phyloP scores from a whole-genome alignment of 352 stramenopile species.

The Phytophthora melonis region DNA sequence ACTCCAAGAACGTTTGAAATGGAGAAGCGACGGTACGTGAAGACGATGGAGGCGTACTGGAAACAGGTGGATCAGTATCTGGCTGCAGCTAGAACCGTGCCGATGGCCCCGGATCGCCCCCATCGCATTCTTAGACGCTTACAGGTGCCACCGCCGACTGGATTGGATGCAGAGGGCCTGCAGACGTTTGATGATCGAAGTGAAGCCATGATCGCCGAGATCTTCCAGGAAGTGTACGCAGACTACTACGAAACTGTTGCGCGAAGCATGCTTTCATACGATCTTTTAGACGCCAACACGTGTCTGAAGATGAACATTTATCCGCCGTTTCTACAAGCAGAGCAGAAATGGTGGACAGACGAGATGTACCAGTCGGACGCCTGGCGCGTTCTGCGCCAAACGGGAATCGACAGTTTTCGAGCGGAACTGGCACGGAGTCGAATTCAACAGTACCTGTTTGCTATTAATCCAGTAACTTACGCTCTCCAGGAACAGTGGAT shows the following conservation, averaged over 20 bases:
- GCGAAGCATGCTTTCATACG: constrained; percentile 89
- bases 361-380: constrained; percentile 70
- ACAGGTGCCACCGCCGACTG: constrained; percentile 70
- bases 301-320: constrained; percentile 88
- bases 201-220: constrained; percentile 72
- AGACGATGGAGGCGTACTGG: constrained; percentile 88
- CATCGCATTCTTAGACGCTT: constrained; percentile 72
- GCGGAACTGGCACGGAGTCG: constrained; percentile 51
- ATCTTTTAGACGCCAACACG: constrained; percentile 78
- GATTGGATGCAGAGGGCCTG: constrained; percentile 53
- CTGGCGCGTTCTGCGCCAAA: constrained; percentile 87
- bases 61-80: constrained; percentile 80
- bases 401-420: constrained; percentile 65
- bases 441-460: constrained; percentile 68
- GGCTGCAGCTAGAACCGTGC: constrained; percentile 51
- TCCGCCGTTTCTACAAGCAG: constrained; percentile 73
- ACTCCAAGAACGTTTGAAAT: constrained; percentile 79
- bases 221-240: constrained; percentile 80
- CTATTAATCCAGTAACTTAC: constrained; percentile 84
- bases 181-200: constrained; percentile 69
- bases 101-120: constrained; percentile 70
- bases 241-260: constrained; percentile 85
- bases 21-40: constrained; percentile 80
- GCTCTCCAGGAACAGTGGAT: constrained; percentile 92
- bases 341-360: constrained; percentile 90